phyloP scores from a whole-genome alignment of 805 yeast genomes.

The Kuraishia ogatae region DNA sequence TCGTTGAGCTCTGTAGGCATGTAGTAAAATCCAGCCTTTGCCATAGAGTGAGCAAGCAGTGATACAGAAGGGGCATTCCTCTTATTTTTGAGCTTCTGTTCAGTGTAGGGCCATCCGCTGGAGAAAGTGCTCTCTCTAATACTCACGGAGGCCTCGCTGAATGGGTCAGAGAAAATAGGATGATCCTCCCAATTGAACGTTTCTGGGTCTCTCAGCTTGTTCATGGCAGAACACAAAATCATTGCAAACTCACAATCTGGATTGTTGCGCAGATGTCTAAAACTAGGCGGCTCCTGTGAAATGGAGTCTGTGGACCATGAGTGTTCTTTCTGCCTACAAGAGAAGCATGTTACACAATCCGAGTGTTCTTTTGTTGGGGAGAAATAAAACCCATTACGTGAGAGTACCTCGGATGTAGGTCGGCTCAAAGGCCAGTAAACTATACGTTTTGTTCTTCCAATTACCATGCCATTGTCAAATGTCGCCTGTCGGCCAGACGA shows the following conservation, averaged over 20 bases:
- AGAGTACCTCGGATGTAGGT: slow-evolving; percentile 22
- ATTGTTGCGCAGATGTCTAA: slow-evolving; percentile 15
- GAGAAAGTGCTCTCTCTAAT: slow-evolving; percentile 33
- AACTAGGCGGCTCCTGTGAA: slow-evolving; percentile 11
- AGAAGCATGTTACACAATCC: slow-evolving; percentile 50
- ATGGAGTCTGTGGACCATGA: slow-evolving; percentile 34
- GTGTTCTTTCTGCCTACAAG: slow-evolving; percentile 45
- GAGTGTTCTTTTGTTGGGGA: slow-evolving; percentile 36
- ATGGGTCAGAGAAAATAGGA: slow-evolving; percentile 25
- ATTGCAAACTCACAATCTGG: slow-evolving; percentile 17
- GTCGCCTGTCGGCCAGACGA: background rate
- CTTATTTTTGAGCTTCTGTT: slow-evolving; percentile 12
- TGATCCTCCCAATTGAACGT: slow-evolving; percentile 13
- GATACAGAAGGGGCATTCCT: background rate
- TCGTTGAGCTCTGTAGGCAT: slow-evolving; percentile 36
- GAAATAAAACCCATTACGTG: slow-evolving; percentile 53
- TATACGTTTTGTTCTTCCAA: slow-evolving; percentile 11
- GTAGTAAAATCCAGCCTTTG: slow-evolving; percentile 58
- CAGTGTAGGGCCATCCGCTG: slow-evolving; percentile 35
- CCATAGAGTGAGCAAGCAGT: slow-evolving; percentile 34
- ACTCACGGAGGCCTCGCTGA: slow-evolving; percentile 17
- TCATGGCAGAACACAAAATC: slow-evolving; percentile 10
- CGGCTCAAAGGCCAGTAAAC: slow-evolving; percentile 27
- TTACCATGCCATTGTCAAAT: slow-evolving; percentile 9
- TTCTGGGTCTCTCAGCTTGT: slow-evolving; percentile 5